Evolutionary conservation across 1,139 yeast genomes (phyloP).

Genomic region (Wickerhamomyces sp.): DNA sequence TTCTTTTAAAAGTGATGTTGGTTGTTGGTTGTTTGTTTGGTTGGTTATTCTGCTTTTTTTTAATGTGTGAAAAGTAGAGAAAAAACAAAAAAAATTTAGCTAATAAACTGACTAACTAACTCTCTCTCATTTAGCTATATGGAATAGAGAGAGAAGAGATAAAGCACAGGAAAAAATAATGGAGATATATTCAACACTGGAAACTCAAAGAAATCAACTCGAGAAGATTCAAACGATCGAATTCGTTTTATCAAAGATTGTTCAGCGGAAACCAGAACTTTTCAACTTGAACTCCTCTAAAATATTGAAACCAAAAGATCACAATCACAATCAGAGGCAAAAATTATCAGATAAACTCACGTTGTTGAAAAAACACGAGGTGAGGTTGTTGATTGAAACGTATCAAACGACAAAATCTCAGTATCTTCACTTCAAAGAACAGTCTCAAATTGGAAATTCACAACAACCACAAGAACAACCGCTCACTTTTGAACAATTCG

Average conservation of each 20-base stretch:
- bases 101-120: no score
- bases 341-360: neutral
- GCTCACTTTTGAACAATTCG: constrained; percentile 37
- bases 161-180: no score
- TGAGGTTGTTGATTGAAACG: neutral
- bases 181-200: no score
- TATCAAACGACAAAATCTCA: neutral
- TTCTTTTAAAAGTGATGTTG: neutral
- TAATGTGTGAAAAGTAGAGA: no score
- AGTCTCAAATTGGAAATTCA: no score
- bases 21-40: neutral
- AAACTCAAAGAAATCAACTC: neutral
- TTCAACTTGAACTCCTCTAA: neutral
- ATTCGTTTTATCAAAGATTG: neutral
- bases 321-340: no score
- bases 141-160: no score
- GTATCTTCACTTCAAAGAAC: neutral
- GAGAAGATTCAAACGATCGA: neutral
- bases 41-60: neutral
- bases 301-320: no score
- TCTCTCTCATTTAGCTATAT: no score
- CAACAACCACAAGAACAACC: no score
- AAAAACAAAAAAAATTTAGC: no score
- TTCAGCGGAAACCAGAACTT: neutral
- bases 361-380: neutral